Evolutionary conservation across 805 yeast species (phyloP).

Genomic region (Grigorovia yakushimaensis): DNA sequence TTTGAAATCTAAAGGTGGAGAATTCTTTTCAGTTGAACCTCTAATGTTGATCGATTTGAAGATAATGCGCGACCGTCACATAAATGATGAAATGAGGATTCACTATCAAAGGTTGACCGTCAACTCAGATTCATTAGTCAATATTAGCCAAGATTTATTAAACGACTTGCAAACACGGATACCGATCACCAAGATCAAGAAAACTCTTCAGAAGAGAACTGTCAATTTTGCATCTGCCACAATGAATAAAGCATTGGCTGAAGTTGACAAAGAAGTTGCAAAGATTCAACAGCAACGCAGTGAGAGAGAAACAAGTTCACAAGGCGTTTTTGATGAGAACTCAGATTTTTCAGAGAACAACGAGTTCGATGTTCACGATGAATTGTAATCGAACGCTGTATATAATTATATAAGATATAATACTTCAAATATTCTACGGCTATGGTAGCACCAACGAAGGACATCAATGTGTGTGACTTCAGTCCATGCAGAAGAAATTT

Average conservation of each 20-base stretch:
- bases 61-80: slow-evolving; percentile 50
- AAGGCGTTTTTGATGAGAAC: neutral
- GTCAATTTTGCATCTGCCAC: neutral
- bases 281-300: neutral
- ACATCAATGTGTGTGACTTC: too few species aligned
- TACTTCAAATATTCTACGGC: too few species aligned
- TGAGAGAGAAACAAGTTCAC: neutral
- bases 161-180: slow-evolving; percentile 66
- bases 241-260: neutral
- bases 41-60: slow-evolving; percentile 70
- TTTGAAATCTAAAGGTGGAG: slow-evolving; percentile 35
- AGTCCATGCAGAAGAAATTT: too few species aligned
- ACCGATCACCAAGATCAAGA: slow-evolving; percentile 9
- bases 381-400: neutral
- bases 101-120: slow-evolving; percentile 77
- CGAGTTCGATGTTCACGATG: slow-evolving; percentile 3
- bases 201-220: neutral
- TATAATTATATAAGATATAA: neutral
- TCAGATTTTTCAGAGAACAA: neutral
- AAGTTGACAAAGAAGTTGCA: neutral
- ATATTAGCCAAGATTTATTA: slow-evolving; percentile 89
- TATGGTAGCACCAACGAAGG: too few species aligned
- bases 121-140: slow-evolving; percentile 70
- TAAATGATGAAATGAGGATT: slow-evolving; percentile 73
- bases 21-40: slow-evolving; percentile 75